Conservation (phyloP, 805 yeast species). For the Saccharomycopsis javanensis region DNA sequence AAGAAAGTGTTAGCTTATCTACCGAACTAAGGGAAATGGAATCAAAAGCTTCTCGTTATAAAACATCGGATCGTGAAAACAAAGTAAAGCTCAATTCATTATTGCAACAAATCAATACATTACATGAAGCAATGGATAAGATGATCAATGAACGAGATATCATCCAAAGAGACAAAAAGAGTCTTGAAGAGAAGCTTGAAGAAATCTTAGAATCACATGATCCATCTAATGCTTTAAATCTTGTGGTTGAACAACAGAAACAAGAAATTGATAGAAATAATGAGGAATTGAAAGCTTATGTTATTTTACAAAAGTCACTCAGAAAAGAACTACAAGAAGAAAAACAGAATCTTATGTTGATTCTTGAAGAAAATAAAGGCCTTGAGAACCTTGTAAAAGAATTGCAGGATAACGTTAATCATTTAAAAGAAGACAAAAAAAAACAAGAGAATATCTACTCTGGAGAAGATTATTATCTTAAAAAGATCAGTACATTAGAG, state of each 20-base stretch:
- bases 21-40: slow-evolving; percentile 33
- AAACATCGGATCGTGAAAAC: slow-evolving; percentile 36
- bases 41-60: slow-evolving; percentile 34
- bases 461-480: slow-evolving; percentile 37
- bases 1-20: slow-evolving; percentile 32
- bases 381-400: slow-evolving; percentile 46
- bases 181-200: slow-evolving; percentile 35
- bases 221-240: slow-evolving; percentile 22
- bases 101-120: slow-evolving; percentile 42
- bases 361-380: slow-evolving; percentile 59
- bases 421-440: slow-evolving; percentile 39
- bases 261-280: slow-evolving; percentile 27
- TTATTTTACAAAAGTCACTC: slow-evolving; percentile 24
- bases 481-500: slow-evolving; percentile 45
- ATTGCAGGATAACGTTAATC: slow-evolving; percentile 35
- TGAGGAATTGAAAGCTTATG: slow-evolving; percentile 29
- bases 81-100: slow-evolving; percentile 36
- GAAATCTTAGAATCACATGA: slow-evolving; percentile 29
- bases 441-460: slow-evolving; percentile 41
- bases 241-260: slow-evolving; percentile 25
- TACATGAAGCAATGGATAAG: slow-evolving; percentile 52
- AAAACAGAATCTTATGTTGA: slow-evolving; percentile 45
- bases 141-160: slow-evolving; percentile 54
- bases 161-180: slow-evolving; percentile 40
- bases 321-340: slow-evolving; percentile 28